Base-by-base conservation (phyloP, 2,329 filamentous ascomycete species). In the Sclerotinia minor region DNA sequence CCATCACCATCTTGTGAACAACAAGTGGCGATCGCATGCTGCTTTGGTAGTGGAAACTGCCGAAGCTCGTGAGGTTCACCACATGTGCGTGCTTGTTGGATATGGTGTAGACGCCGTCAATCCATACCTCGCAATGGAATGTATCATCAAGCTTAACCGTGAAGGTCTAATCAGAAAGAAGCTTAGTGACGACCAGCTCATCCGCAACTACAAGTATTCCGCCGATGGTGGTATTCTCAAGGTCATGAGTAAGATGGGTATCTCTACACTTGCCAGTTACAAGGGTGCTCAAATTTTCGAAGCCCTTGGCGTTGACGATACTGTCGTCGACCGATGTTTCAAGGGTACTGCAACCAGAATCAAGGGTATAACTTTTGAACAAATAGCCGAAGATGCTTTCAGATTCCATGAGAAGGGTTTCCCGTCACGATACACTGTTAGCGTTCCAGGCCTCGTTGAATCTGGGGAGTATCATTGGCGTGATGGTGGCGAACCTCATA, bases 201-300 rank as follows among this genome's bases (percentile, higher is more conserved):
- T 97, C 73, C 88, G 90, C 75, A 98, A 98, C 83, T 98, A 97
- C 85, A 96, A 96, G 82, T 92, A 96, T 79, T 97, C 94, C 71
- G 94, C 92, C 75, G 94, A 97, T 74, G 94, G 94, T 76, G 94
- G 94, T 82, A 97, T 98, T 72, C 84, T 98, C 72, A 98, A 98
- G 81, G 94, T 98, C 78, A 98, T 98, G 94, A 95, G 91, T 79
- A 98, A 98, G 84, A 98, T 98, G 94, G 94, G 94, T 82, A 98
- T 98, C 72, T 97, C 94, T 8, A 98, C 94, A 44, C 84, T 98
- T 57, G 92, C 94, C 76, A 94, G 91, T 73, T 98, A 98, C 84
- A 98, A 98, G 84, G 94, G 94, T 77, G 94, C 94, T 67, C 94
- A 98, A 82, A 98, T 98, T 72, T 98, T 97, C 74, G 94, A 98